Base-by-base conservation (phyloP, 2,329 filamentous ascomycete genomes). In the Dactylellina cionopaga region DNA sequence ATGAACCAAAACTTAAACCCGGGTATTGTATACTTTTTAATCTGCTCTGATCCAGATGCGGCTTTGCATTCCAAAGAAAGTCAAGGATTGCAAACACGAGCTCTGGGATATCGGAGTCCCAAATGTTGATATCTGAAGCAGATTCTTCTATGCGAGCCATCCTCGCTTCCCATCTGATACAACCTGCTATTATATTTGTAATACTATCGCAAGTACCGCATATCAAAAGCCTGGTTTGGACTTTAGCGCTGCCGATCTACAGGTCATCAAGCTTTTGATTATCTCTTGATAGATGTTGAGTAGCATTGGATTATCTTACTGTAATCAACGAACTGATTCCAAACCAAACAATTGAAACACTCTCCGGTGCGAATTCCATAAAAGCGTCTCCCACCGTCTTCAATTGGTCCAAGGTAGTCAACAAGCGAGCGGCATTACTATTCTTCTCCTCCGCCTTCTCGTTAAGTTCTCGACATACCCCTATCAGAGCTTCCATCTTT, bases 341-440 rank as follows among this genome's bases (percentile, higher is more conserved):
- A 39, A 69, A 69, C 64, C 64, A 69, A 46, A 69, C 64, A 35
- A 69, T 69, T 7, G 64, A 69, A 5, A 69, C 54, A 37, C 54
- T 69, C 54, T 69, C 64, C 27, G 64, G 64, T 17, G 64, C 64
- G 24, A 60, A 69, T 7, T 39, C 44, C 31, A 69, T 44, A 46
- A 69, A 69, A 1, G 37, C 47, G 41, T 69, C 64, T 15, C 44
- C 64, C 2, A 54, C 44, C 0, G 31, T 27, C 15, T 69, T 69
- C 25, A 69, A 46, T 17, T 69, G 64, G 17, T 69, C 64, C 22
- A 69, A 22, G 1, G 64, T 69, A 6, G 46, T 54, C 35, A 43
- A 31, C 15, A 69, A 54, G 1, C 35, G 13, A 11, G 44, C 55
- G 1, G 55, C 54, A 39, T 55, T 69, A 19, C 60, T 60, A 25